These are phyloP conservation scores for Leptomonas seymouri DNA, from an alignment of 208 protist genomes.

Conservation along the genomic window DNA sequence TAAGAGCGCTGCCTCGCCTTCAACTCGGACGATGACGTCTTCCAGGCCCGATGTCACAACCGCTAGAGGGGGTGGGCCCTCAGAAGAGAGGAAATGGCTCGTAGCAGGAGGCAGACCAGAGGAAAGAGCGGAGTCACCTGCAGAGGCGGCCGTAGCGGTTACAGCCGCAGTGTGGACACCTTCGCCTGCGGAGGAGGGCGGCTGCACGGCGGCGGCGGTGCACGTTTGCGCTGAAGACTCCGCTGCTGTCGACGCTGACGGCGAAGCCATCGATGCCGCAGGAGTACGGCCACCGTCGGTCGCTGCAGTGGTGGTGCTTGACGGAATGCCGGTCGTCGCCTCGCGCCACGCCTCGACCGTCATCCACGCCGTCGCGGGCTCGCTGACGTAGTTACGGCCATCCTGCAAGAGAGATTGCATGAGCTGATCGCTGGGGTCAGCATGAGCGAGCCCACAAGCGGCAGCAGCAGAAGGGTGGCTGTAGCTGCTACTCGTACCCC, in stretches of 20 bases:
- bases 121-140: background rate
- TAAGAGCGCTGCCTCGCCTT: background rate
- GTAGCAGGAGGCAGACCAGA: background rate
- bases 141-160: background rate
- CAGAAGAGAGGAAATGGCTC: background rate
- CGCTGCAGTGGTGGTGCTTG: background rate
- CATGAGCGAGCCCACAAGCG: background rate
- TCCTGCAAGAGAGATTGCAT: slow-evolving; percentile 38
- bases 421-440: slow-evolving; percentile 19
- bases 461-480: background rate
- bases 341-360: slow-evolving; percentile 28
- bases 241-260: no score
- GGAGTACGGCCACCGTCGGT: background rate
- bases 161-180: background rate
- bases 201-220: no score
- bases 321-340: slow-evolving; percentile 8
- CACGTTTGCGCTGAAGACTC: no score
- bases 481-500: background rate
- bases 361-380: slow-evolving; percentile 36
- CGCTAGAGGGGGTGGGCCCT: background rate
- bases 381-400: slow-evolving; percentile 15
- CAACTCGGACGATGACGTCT: slow-evolving; percentile 4
- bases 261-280: no score
- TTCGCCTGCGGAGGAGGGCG: no score
- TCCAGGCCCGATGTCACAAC: background rate